Evolutionary conservation across 164 flowering plant genomes (phyloP), one percentile per base, ranked within the genome.

Genomic region (Paratinospora sagittata): DNA sequence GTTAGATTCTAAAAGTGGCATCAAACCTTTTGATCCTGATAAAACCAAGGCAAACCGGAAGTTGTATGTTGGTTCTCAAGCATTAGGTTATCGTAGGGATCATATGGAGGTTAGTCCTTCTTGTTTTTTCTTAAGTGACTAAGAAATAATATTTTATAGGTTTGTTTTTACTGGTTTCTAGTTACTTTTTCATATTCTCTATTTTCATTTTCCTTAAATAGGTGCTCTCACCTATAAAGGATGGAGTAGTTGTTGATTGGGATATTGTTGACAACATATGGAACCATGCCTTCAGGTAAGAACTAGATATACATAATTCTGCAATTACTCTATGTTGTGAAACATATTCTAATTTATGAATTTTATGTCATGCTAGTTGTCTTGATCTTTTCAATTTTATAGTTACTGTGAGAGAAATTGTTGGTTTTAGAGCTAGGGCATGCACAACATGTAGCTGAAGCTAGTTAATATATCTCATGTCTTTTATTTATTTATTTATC

Each of bases 281-380:
- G 99, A 97, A 88, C 62, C 97, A 95, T 82, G 96, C 99, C 76
- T 87, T 92, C 72, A 89, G 93, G 99, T 92, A 64, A 70, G 36
- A 58, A 27, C 8, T 67, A 67, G 43, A 47, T 64, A 24, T 14
- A 27, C 27, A 60, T 34, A 1, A 12, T 49, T 23, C 27, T 7
- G 16, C 36, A 63, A 27, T 33, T 47, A 21, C n/a, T 49, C 9
- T 3, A 55, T 55, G 37, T 47, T 33, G 26, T 27, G 24, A n/a
- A n/a, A 65, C 19, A 49, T 27, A n/a, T 52, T 34, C 30, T 30
- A 65, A n/a, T 67, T 30, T 61, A 16, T 64, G 17, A 36, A 62
- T 33, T 58, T 9, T 23, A 17, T 10, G 41, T 23, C 17, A 21
- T 4, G 13, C 52, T 27, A 68, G 43, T 60, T 30, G 2, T 36